phyloP scores from a whole-genome alignment of 345 rosid genomes.

The Eucalyptus curtisii region DNA sequence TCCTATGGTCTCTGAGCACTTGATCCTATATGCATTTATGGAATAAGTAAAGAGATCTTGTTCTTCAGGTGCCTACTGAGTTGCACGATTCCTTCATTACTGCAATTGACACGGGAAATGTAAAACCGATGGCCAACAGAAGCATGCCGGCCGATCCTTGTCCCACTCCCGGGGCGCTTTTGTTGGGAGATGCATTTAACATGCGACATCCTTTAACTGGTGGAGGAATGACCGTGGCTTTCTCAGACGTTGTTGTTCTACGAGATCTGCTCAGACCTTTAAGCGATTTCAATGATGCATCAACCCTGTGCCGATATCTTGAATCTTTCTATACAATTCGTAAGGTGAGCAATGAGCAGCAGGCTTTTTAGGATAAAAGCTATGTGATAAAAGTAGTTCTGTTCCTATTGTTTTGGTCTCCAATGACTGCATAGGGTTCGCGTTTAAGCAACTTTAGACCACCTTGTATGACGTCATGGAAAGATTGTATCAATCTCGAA shows the following conservation, averaged over 20 bases:
- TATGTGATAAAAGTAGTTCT: background rate
- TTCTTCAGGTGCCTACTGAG: background rate
- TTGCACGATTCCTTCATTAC: background rate
- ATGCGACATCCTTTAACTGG: conserved; percentile 9
- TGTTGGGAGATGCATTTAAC: conserved; percentile 9
- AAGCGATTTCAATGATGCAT: background rate
- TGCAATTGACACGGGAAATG: conserved; percentile 2
- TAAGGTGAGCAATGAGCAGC: background rate
- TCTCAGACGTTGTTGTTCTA: conserved; percentile 4
- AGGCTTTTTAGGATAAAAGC: background rate
- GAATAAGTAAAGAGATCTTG: background rate
- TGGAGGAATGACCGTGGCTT: conserved; percentile 9
- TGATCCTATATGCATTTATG: background rate
- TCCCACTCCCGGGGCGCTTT: conserved; percentile 1
- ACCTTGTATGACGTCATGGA: background rate
- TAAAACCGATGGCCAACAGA: conserved; percentile 6
- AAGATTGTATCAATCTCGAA: background rate
- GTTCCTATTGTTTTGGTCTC: background rate
- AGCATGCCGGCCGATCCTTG: conserved; percentile 3
- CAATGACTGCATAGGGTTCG: background rate
- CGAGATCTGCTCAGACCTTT: background rate
- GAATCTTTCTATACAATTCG: conserved; percentile 7
- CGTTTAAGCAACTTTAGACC: background rate
- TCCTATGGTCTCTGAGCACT: background rate
- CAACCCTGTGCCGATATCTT: conserved; percentile 1